A percentile compares a stretch with the other conserved stretches of the same genome.
phyloP scores from a whole-genome alignment of 176 grass and related monocot species.

The Musa beccarii region DNA sequence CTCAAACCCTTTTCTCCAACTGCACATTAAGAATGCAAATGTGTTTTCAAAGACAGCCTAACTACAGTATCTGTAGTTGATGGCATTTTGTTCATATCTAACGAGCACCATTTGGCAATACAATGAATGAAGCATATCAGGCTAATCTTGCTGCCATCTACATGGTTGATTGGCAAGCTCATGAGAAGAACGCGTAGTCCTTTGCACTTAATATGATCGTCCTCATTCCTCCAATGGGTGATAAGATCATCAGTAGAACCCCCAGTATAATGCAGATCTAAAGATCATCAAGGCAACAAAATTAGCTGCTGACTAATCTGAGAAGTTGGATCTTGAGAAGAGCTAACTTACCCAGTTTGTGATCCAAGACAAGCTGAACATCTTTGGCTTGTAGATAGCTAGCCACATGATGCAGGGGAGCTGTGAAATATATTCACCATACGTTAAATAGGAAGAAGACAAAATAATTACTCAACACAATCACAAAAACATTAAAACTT shows the following conservation, averaged over 20 bases:
- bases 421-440: neutral
- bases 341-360: slow-evolving; percentile 9
- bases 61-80: no score
- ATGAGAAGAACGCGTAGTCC: slow-evolving; percentile 5
- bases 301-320: neutral
- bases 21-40: no score
- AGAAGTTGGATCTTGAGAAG: neutral
- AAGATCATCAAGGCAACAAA: neutral
- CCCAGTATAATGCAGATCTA: slow-evolving; percentile 14
- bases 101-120: no score
- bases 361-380: slow-evolving; percentile 1
- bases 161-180: neutral
- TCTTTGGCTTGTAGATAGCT: neutral
- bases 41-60: no score
- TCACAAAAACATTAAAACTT: no score
- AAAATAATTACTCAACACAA: no score
- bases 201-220: slow-evolving; percentile 1
- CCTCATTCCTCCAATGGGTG: slow-evolving; percentile 8
- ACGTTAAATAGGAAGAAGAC: no score
- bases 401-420: slow-evolving; percentile 16
- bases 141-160: neutral
- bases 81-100: no score
- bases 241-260: neutral
- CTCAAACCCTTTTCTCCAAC: no score
- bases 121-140: no score